These are phyloP conservation scores for Arachnopeziza araneosa DNA, from an alignment of 2,329 filamentous ascomycete species.

Conservation along the genomic window DNA sequence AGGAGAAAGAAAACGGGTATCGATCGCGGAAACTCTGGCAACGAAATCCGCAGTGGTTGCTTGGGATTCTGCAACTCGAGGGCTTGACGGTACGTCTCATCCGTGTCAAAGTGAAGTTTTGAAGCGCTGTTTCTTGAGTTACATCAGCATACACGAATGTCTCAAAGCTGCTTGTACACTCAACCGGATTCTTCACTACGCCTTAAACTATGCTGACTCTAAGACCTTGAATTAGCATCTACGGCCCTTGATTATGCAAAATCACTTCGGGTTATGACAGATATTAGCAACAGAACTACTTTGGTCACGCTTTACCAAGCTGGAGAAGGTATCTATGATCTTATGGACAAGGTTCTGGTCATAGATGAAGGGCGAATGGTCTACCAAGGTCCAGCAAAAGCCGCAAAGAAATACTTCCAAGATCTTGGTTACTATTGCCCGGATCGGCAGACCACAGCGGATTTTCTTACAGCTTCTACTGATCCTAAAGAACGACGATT, in stretches of 20 bases:
- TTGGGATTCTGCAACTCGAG: slow-evolving; percentile 67
- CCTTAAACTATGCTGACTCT: no score
- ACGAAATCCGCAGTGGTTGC: slow-evolving; percentile 53
- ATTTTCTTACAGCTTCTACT: slow-evolving; percentile 71
- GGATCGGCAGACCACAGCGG: slow-evolving; percentile 60
- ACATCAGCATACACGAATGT: no score
- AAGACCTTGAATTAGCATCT: no score
- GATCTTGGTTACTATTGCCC: slow-evolving; percentile 55
- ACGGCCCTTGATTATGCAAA: slow-evolving; percentile 68
- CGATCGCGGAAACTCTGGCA: slow-evolving; percentile 66
- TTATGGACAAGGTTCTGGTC: slow-evolving; percentile 70
- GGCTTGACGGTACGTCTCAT: no score
- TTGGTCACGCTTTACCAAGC: slow-evolving; percentile 68
- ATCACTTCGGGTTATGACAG: slow-evolving; percentile 57
- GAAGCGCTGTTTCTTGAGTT: no score
- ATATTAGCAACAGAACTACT: slow-evolving; percentile 55
- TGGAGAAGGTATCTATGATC: neutral
- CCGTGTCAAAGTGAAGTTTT: no score
- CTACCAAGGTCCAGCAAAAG: slow-evolving; percentile 56
- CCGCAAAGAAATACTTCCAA: slow-evolving; percentile 59
- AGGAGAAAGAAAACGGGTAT: slow-evolving; percentile 70
- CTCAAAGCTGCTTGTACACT: no score
- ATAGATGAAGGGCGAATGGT: slow-evolving; percentile 68
- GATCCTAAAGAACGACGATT: slow-evolving; percentile 68
- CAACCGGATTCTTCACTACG: no score